Evolutionary conservation across 2,329 filamentous ascomycete species (phyloP).

Genomic region (Ophiosphaerella narmari): DNA sequence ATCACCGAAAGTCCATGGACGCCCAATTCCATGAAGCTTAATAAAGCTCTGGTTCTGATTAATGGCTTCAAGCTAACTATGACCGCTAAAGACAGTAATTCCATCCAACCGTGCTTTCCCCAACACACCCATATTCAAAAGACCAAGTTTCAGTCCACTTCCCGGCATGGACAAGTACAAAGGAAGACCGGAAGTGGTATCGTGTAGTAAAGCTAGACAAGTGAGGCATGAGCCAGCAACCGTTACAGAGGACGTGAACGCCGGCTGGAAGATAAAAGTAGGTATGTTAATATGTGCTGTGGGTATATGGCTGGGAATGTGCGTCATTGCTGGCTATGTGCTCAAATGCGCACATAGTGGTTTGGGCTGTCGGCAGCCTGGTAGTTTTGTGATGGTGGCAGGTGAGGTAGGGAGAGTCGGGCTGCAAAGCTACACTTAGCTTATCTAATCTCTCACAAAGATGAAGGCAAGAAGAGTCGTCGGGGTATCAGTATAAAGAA

Average conservation of each 20-base stretch:
- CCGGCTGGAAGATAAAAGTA: background rate
- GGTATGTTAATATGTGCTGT: background rate
- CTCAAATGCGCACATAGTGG: constrained; percentile 32
- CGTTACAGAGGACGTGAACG: background rate
- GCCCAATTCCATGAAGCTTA: background rate
- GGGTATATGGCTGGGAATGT: constrained; percentile 1
- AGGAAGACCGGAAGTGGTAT: constrained; percentile 5
- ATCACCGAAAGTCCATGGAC: background rate
- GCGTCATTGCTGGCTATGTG: background rate
- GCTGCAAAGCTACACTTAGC: constrained; percentile 33
- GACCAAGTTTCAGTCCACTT: background rate
- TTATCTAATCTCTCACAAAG: constrained; percentile 17
- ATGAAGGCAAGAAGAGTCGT: constrained; percentile 16
- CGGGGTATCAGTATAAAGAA: constrained; percentile 13
- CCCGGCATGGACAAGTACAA: background rate
- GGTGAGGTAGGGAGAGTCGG: constrained; percentile 29
- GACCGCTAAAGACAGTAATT: constrained; percentile 4
- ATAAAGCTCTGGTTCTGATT: background rate
- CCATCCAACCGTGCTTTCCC: background rate
- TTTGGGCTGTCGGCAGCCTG: constrained; percentile 22
- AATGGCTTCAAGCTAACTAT: background rate
- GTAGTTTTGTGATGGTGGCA: constrained; percentile 34
- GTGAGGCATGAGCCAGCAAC: background rate
- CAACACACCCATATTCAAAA: background rate
- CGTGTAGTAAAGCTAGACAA: constrained; percentile 5